Percentiles rank a stretch among this genome's conserved stretches.
These are phyloP conservation scores for Lipomyces yamadae DNA, from an alignment of 805 yeast species.

Conservation along the genomic window DNA sequence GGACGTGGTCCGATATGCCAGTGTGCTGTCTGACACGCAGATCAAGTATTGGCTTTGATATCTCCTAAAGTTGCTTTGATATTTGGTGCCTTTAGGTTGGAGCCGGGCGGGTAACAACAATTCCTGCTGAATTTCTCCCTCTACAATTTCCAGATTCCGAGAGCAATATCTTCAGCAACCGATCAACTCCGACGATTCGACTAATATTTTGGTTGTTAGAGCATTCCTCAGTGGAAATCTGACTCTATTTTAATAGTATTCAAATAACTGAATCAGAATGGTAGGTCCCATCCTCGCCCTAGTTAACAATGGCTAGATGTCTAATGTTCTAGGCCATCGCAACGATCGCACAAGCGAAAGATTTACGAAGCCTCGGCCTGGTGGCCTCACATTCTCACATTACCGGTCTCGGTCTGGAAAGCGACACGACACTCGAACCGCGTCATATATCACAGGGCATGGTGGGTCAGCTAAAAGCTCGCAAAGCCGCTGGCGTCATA, in stretches of 20 bases:
- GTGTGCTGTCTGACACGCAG: too few species aligned
- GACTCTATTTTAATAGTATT: background rate
- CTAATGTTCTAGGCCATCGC: constrained; percentile 20
- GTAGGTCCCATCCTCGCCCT: background rate
- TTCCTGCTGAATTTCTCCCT: too few species aligned
- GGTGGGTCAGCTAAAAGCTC: constrained; percentile 95
- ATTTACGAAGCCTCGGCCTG: constrained; percentile 67
- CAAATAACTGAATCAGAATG: background rate
- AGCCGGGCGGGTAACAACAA: too few species aligned
- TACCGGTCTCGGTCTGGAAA: constrained; percentile 91
- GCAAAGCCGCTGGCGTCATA: constrained; percentile 92
- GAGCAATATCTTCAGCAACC: background rate
- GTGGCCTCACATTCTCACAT: constrained; percentile 99
- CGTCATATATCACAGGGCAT: constrained; percentile 85
- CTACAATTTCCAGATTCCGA: background rate
- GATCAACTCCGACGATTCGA: background rate
- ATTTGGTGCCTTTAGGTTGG: too few species aligned
- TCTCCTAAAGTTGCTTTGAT: too few species aligned
- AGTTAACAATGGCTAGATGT: background rate
- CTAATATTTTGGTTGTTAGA: background rate
- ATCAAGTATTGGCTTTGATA: too few species aligned
- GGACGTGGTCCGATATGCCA: too few species aligned
- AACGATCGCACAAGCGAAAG: constrained; percentile 52
- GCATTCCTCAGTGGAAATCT: background rate
- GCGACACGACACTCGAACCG: constrained; percentile 74